Conservation (phyloP, 2,329 filamentous ascomycete species). For the Clonostachys rosea region DNA sequence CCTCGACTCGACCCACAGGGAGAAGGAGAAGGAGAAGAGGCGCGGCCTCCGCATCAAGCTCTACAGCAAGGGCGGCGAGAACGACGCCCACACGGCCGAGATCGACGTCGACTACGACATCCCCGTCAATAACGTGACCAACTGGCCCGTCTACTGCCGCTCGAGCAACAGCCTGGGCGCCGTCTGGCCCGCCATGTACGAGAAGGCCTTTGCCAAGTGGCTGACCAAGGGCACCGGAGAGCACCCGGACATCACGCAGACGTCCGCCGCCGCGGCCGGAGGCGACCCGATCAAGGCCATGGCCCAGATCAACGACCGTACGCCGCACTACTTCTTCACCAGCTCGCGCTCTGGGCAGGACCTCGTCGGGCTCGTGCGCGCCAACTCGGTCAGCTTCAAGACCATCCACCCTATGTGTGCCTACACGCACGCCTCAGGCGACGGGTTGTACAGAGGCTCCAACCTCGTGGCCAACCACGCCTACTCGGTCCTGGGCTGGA, state of each 20-base stretch:
- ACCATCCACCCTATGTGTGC: conserved; percentile 35
- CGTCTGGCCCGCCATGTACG: conserved; percentile 38
- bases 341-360: conserved; percentile 22
- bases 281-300: conserved; percentile 39
- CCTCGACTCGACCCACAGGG: conserved; percentile 11
- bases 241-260: conserved; percentile 33
- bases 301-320: conserved; percentile 33
- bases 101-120: conserved; percentile 37
- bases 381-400: conserved; percentile 32
- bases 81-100: conserved; percentile 28
- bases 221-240: conserved; percentile 20
- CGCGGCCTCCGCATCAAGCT: conserved; percentile 26
- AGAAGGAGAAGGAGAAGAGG: conserved; percentile 7
- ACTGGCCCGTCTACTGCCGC: conserved; percentile 33
- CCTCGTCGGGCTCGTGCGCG: conserved; percentile 29
- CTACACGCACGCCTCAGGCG: conserved; percentile 31
- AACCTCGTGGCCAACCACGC: conserved; percentile 39
- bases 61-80: conserved; percentile 37
- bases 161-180: conserved; percentile 28
- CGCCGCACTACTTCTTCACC: conserved; percentile 27
- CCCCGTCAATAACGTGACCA: conserved; percentile 36
- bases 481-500: conserved; percentile 33
- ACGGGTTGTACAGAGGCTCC: conserved; percentile 25
- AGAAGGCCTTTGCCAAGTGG: conserved; percentile 43
- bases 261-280: conserved; percentile 11